A percentile compares a stretch with the other conserved stretches of the same genome.
Evolutionary conservation across 148 eudicot genomes (phyloP).

Genomic region (Vaccinium macrocarpon): DNA sequence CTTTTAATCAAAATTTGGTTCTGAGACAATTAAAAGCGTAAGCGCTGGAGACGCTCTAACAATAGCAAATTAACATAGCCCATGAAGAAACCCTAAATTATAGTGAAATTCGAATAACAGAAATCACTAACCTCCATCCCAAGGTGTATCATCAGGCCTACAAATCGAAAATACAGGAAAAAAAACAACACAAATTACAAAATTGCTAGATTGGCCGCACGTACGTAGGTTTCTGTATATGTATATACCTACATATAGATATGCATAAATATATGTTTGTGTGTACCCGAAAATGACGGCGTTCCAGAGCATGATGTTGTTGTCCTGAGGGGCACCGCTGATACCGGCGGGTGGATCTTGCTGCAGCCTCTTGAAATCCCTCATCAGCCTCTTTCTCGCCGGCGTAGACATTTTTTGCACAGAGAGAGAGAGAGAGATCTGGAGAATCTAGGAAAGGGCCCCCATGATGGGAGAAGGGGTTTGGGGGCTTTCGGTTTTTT

Average conservation of each 20-base stretch:
- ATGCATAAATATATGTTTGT: not conserved
- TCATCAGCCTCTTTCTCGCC: conserved; percentile 44
- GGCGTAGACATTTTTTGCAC: conserved; percentile 31
- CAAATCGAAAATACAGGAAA: conserved; percentile 16
- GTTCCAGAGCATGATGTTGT: conserved; percentile 53
- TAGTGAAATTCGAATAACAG: not conserved
- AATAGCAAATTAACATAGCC: not conserved
- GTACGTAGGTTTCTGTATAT: not conserved
- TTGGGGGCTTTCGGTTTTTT: not conserved
- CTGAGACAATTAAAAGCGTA: no score
- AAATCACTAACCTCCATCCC: conserved; percentile 50
- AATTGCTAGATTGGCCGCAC: not conserved
- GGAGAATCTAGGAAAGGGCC: conserved; percentile 15
- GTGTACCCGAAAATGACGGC: conserved; percentile 43
- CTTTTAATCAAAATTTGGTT: no score
- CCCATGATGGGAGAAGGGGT: not conserved
- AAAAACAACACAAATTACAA: not conserved
- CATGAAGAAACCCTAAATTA: not conserved
- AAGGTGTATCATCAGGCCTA: conserved; percentile 47
- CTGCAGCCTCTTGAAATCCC: conserved; percentile 54
- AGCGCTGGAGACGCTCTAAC: no score
- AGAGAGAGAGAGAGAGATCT: conserved; percentile 19
- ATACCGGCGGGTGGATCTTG: conserved; percentile 56
- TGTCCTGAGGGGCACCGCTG: conserved; percentile 52
- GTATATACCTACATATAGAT: not conserved